Evolutionary conservation across 202 grass and related monocot genomes (phyloP), one percentile per base, ranked within the genome.

Genomic region (Cymbopogon flexuosus): DNA sequence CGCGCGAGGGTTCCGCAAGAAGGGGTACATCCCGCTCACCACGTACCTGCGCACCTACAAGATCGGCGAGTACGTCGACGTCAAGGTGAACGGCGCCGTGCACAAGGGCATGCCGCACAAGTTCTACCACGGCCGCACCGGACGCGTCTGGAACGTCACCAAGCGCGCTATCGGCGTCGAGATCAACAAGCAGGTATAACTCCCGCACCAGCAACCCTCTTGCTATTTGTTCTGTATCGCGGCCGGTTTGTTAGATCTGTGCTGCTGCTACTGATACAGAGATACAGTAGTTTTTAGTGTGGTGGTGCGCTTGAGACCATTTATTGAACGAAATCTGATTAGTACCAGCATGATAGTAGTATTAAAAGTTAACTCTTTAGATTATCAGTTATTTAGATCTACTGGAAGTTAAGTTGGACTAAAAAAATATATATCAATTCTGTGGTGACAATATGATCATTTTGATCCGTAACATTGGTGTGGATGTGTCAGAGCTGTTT

Each of bases 71-170:
- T 86, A 90, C 70, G 92, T 94, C 78, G 89, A 94, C 59, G 78
- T 94, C 73, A 91, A 81, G 92, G 92, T 94, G 73, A 94, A 94
- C 76, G 92, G 92, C 63, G 92, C 92, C n/a, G 92, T 94, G 65
- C 92, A 94, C 81, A 94, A 94, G 89, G 92, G 92, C 16, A 94
- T 94, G 92, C 92, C 92, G 35, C 92, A 94, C 81, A 94, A 94
- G 84, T 94, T 91, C 87, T 94, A 94, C 70, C 92, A 94, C 71
- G 93, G 93, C 72, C 90, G 93, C 73, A 96, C 93, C 5, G 93
- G 93, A 0, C 76, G 72, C 80, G 93, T 93, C 35, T 96, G 93
- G 88, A 96, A 96, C 64, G 90, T 96, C 72, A 93, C 93, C 83
- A 96, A 96, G 93, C 93, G 93, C 41, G 90, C 93, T 64, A 88